phyloP scores from a whole-genome alignment of 306 rosid species.

The Cicer cuneatum region DNA sequence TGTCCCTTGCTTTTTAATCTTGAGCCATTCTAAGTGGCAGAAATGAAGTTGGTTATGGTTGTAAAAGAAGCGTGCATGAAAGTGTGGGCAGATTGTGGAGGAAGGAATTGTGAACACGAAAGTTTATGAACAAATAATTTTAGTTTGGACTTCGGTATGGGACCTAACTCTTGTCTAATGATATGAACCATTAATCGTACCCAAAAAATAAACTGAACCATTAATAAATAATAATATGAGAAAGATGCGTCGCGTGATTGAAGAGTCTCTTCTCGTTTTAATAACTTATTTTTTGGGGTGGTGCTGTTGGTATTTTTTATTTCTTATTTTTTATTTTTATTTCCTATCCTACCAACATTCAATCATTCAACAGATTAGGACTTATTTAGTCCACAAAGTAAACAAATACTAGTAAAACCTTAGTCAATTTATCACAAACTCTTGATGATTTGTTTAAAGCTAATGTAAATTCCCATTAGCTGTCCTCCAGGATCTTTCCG shows the following conservation, averaged over 20 bases:
- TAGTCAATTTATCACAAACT: too few relatives aligned
- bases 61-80: constrained; percentile 18
- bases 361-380: neutral
- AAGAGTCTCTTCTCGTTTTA: neutral
- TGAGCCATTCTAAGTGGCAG: constrained; percentile 27
- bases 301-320: neutral
- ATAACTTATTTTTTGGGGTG: neutral
- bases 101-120: constrained; percentile 30
- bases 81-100: constrained; percentile 23
- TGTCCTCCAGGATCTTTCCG: too few relatives aligned
- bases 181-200: neutral
- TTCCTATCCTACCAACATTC: neutral
- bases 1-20: constrained; percentile 31
- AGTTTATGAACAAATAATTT: constrained; percentile 16
- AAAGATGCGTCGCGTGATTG: neutral
- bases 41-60: constrained; percentile 21
- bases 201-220: neutral
- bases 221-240: neutral
- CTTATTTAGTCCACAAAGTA: too few relatives aligned
- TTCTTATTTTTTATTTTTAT: neutral
- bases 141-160: constrained; percentile 11
- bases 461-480: too few relatives aligned
- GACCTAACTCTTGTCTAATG: neutral
- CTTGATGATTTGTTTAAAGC: too few relatives aligned
- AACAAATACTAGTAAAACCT: too few relatives aligned